Evolutionary conservation across 1,139 yeast species (phyloP), one percentile per base, ranked within the genome.

Genomic region (Torulaspora pretoriensis): DNA sequence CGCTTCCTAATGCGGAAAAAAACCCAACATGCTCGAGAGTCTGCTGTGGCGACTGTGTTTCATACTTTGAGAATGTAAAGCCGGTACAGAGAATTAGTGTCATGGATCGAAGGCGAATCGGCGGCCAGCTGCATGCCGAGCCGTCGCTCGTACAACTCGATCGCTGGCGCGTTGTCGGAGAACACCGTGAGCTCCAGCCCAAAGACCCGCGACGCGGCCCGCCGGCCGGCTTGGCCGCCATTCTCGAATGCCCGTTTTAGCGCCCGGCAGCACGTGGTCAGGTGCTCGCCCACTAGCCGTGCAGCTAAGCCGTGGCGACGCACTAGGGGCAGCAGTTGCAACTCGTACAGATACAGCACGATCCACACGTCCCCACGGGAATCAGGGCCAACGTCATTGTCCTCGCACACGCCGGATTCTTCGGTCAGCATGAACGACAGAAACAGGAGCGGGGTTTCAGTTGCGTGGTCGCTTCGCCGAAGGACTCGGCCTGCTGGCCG

Each of bases 171-270:
- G 48, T 61, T 62, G 27, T 54, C 54, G 12, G 57, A 45, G 45
- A 62, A 62, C 3, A 62, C 67, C 17, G 65, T 61, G 19, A 62
- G 51, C 34, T 55, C 59, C 8, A 60, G 45, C 1, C 60, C 59
- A 23, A 35, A 35, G 22, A 57, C 45, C 29, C 22, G 32, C 29
- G 29, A 2, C 12, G 7, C 4, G 12, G 8, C 1, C n/a, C 8
- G 9, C 19, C 22, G 19, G n/a, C 32, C n/a, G 35, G 38, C 17
- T 34, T 27, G 9, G 22, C 25, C 14, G 34, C 24, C 24, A 28
- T 22, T 12, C 27, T 2, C 16, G 25, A 4, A 30, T 30, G 14
- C 36, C 24, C 33, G 40, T 33, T 6, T 19, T 19, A 32, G 17
- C 25, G n/a, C 12, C 4, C 38, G 17, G 22, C 19, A 30, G 37